Base-by-base conservation (phyloP, 805 yeast genomes). In the Candida germanica region DNA sequence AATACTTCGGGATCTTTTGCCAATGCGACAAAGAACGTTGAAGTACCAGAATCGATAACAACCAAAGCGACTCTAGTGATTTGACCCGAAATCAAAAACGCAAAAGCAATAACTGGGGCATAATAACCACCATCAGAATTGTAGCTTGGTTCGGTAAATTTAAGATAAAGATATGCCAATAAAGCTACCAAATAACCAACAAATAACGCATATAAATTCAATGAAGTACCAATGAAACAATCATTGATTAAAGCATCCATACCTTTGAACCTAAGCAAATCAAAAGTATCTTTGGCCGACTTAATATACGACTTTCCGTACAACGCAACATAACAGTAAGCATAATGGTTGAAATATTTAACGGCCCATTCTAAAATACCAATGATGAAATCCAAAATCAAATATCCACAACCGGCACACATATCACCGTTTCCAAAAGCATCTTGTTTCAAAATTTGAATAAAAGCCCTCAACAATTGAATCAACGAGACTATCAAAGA, bases 291-390 rank as follows among this genome's bases (percentile, higher is more conserved):
- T 49, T 74, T 83, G 1, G 96, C 89, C 1, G 94, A 80, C 19
- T 69, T 66, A 32, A 85, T 51, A 53, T 88, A 91, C 23, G 78
- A 69, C 48, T 80, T 80, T 31, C 97, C 97, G 59, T 87, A 91
- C 16, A 89, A 69, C 0, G 96, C 95, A 49, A 89, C 70, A 52
- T 81, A 87, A 19, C 93, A 81, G 56, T 84, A 86, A 5, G 96
- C 95, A 54, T 87, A 89, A 55, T 84, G 91, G 62, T 89, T 87
- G 67, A 89, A 88, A 69, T 86, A 88, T 41, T 80, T 72, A 15
- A 85, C 83, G 32, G 83, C 43, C 93, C 96, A 86, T 47, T 86
- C 86, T 17, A 89, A 50, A 13, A 84, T 59, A 4, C 80, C 73
- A 28, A 87, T 58, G 18, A 84, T 51, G 52, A 81, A 70, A 39